Evolutionary conservation across 148 eudicot genomes (phyloP), one percentile per base, ranked within the genome.

Genomic region (Polygonum aviculare): DNA sequence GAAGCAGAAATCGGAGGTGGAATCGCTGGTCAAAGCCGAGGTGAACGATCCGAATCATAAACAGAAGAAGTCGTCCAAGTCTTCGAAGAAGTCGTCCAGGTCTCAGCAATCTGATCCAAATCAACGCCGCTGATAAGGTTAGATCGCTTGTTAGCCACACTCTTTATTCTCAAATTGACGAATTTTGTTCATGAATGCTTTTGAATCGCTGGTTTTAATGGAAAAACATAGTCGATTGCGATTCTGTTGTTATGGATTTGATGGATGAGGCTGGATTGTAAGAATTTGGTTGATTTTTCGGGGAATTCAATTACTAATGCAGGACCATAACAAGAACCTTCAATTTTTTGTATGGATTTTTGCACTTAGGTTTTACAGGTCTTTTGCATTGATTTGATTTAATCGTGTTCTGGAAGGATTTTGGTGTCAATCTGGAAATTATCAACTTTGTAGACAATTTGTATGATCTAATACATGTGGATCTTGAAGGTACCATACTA

Each of bases 291-390:
- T 63, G 69, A 63, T 63, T 63, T 26, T 33, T 16, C 33, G 69
- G 16, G 44, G 35, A 67, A 35, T 35, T 67, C 16, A 7, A 51
- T 69, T 55, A 4, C 71, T 26, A 26, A 26, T 90, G 86, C 71
- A 93, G 99, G 99, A 95, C 39, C 87, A 82, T 62, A 87, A 75
- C 82, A 96, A 91, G 90, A 84, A 84, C 78, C 99, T 93, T 82
- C 99, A 96, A 78, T 90, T 88, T 2, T 84, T 26, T 26, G 31
- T 26, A 26, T 96, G 88, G 98, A 96, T 85, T 78, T 96, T 85
- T 93, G 93, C 76, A 96, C 99, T 70, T 78, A 26, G 31, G 31
- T 26, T 26, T 26, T 26, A 26, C 31, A 26, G 31, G 31, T 26
- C 31, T 26, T 26, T 26, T 26, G 31, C 31, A 26, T 26, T 26